Percentiles rank a stretch among this genome's conserved stretches.
Conservation (phyloP, 352 stramenopile genomes). For the Peronosclerospora sorghi region DNA sequence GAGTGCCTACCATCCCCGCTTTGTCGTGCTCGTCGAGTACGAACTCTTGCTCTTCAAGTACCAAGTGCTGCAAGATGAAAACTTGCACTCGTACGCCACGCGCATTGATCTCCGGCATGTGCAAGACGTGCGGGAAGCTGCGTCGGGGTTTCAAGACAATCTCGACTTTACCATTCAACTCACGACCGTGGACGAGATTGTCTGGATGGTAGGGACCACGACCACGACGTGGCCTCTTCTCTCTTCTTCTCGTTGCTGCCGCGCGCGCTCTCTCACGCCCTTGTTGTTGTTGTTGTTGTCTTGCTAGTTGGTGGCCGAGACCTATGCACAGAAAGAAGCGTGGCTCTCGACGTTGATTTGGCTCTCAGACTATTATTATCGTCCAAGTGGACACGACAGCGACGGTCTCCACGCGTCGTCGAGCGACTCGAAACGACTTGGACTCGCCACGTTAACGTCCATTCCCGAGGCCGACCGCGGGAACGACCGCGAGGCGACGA, state of each 20-base stretch:
- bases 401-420: too few relatives aligned
- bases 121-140: conserved; percentile 73
- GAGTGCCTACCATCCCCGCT: conserved; percentile 72
- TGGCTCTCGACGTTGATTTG: conserved; percentile 80
- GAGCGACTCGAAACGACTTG: too few relatives aligned
- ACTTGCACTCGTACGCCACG: conserved; percentile 48
- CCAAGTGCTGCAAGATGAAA: conserved; percentile 66
- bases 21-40: conserved; percentile 73
- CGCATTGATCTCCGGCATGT: conserved; percentile 62
- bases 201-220: conserved; percentile 82
- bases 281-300: conserved; percentile 6
- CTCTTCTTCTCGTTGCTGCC: conserved; percentile 8
- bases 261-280: conserved; percentile 1
- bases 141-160: conserved; percentile 72
- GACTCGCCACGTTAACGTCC: conserved; percentile 31
- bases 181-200: conserved; percentile 50
- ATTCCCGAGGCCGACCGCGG: conserved; percentile 34
- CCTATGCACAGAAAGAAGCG: conserved; percentile 74
- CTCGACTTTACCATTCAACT: conserved; percentile 81
- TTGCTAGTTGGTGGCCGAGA: conserved; percentile 60
- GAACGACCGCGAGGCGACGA: conserved; percentile 15
- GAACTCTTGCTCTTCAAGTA: conserved; percentile 82
- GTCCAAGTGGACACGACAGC: conserved; percentile 18
- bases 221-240: too few relatives aligned
- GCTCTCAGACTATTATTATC: conserved; percentile 79